Evolutionary conservation across 768 basidiomycete species (phyloP), one percentile per base, ranked within the genome.

Genomic region (Lactarius indigo): DNA sequence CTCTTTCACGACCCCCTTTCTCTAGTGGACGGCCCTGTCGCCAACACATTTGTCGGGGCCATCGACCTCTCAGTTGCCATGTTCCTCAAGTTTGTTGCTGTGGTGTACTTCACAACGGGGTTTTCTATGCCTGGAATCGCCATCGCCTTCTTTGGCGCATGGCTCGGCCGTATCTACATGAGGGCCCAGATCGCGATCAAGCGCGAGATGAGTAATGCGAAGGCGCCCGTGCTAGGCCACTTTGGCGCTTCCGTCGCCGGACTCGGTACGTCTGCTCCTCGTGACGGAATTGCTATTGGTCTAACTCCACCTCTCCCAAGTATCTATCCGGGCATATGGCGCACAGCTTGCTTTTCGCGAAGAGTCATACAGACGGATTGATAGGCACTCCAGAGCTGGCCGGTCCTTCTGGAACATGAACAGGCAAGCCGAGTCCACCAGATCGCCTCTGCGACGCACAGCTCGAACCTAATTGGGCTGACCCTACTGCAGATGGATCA

Each of bases 321-420:
- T 75, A 10, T 83, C 83, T 3, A 84, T 87, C 55, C 78, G 85
- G 15, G 85, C 85, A 1, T 87, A 85, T 68, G 81, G 83, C 20
- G 84, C 84, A 15, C 79, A 86, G 70, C 75, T 76, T 4, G 71
- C 76, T 8, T 83, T 78, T 73, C 79, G 73, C 64, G 58, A 37
- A 63, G 79, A 85, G 70, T 81, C 83, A 7, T 71, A 81, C 59
- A 68, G 72, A 31, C 77, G 83, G 5, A 82, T 86, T 20, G 80
- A 87, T 70, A 76, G 75, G 42, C 87, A 82, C 68, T 74, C 76
- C 17, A 76, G 77, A n/a, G n/a, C n/a, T n/a, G n/a, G n/a, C n/a
- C n/a, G n/a, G n/a, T n/a, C n/a, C n/a, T n/a, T n/a, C n/a, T n/a
- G n/a, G n/a, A n/a, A n/a, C n/a, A n/a, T n/a, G n/a, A n/a, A n/a